These are phyloP conservation scores for Candida succiphila DNA, from an alignment of 805 yeast genomes.

Conservation along the genomic window DNA sequence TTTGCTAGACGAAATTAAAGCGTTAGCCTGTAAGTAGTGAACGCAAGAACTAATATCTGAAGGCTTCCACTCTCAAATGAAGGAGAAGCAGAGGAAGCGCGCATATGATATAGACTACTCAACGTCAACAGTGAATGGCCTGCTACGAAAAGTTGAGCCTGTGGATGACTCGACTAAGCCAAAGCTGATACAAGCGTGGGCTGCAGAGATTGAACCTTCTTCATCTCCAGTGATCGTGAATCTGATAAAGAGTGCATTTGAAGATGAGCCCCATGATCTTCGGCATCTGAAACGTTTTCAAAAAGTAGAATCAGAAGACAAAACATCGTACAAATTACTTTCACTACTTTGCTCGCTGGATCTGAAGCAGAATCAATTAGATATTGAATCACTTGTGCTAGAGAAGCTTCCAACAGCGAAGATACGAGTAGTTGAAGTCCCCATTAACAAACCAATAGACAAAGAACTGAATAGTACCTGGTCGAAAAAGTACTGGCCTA, in stretches of 20 bases:
- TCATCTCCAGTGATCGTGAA: constrained; percentile 18
- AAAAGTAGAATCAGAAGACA: constrained; percentile 3
- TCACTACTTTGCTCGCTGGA: constrained; percentile 5
- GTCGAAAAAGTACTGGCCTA: constrained; percentile 73
- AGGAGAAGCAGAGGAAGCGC: no score
- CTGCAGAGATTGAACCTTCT: constrained; percentile 28
- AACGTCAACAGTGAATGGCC: constrained; percentile 26
- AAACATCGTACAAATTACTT: constrained; percentile 4
- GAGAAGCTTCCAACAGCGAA: constrained; percentile 10
- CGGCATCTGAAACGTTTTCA: constrained; percentile 48
- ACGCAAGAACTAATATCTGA: background rate
- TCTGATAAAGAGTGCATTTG: constrained; percentile 14
- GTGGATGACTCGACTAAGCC: constrained; percentile 17
- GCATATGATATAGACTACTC: constrained; percentile 30
- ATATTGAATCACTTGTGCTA: background rate
- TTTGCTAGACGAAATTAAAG: no score
- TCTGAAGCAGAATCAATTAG: background rate
- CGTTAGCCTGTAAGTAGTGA: no score
- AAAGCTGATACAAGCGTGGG: constrained; percentile 30
- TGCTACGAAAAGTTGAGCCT: constrained; percentile 29
- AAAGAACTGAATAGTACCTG: constrained; percentile 58
- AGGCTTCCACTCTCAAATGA: background rate
- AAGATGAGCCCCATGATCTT: constrained; percentile 17
- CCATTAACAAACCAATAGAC: constrained; percentile 56
- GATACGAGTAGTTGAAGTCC: constrained; percentile 30